Conservation (phyloP, 768 basidiomycete species). For the Suillus americanus region DNA sequence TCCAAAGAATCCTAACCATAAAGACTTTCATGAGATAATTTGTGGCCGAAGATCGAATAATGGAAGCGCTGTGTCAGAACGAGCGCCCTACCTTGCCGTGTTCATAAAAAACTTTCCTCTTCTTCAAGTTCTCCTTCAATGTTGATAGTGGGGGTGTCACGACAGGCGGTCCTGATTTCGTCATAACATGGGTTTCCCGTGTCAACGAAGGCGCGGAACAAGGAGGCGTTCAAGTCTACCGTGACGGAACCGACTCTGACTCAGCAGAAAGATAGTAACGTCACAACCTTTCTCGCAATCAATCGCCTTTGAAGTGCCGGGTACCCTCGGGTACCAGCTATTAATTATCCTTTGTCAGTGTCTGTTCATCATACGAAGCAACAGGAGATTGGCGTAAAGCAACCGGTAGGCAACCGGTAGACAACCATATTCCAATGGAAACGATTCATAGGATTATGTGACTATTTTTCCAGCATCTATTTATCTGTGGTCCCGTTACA, state of each 20-base stretch:
- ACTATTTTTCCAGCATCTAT: constrained; percentile 12
- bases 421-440: constrained; percentile 2
- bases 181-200: constrained; percentile 20
- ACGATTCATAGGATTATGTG: constrained; percentile 32
- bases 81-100: constrained; percentile 30
- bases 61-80: constrained; percentile 11
- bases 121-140: constrained; percentile 29
- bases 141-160: constrained; percentile 20
- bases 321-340: not conserved
- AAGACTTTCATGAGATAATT: constrained; percentile 16
- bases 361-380: constrained; percentile 6
- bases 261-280: constrained; percentile 15
- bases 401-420: constrained; percentile 5
- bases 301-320: not conserved
- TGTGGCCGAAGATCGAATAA: constrained; percentile 18
- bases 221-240: constrained; percentile 14
- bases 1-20: constrained; percentile 43
- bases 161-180: constrained; percentile 24
- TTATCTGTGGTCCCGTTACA: constrained; percentile 29
- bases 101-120: constrained; percentile 28
- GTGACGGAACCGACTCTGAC: constrained; percentile 20
- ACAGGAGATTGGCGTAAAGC: constrained; percentile 11
- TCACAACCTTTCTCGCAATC: not conserved
- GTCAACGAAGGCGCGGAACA: constrained; percentile 8
- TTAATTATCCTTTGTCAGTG: not conserved